A percentile compares a stretch with the other conserved stretches of the same genome.
Evolutionary conservation across 2,329 filamentous ascomycete species (phyloP).

Genomic region (Cercospora citrullina): DNA sequence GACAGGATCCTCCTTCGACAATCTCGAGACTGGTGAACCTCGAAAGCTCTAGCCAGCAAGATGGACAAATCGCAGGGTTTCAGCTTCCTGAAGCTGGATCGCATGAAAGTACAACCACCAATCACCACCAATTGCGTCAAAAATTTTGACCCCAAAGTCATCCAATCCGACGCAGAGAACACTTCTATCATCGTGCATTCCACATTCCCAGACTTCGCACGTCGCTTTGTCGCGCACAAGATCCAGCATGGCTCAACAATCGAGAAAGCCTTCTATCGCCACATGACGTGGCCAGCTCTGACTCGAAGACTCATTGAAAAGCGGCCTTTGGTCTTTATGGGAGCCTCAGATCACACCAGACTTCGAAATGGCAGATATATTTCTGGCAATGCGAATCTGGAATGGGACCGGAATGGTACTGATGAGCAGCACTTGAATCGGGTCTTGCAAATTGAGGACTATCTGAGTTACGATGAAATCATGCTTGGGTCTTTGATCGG

Average conservation of each 20-base stretch:
- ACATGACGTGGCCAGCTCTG: conserved; percentile 28
- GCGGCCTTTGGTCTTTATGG: conserved; percentile 36
- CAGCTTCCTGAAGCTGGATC: neutral
- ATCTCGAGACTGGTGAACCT: conserved; percentile 3
- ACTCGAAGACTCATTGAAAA: conserved; percentile 35
- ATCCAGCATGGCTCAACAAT: conserved; percentile 29
- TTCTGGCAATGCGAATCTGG: neutral
- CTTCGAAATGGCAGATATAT: conserved; percentile 31
- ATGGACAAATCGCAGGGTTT: neutral
- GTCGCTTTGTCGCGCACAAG: conserved; percentile 36
- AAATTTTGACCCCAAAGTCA: conserved; percentile 26
- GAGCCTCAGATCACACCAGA: conserved; percentile 30
- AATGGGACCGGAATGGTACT: conserved; percentile 37
- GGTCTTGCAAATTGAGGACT: conserved; percentile 28
- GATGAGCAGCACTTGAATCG: conserved; percentile 26
- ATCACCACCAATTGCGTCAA: conserved; percentile 29
- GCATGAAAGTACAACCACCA: conserved; percentile 24
- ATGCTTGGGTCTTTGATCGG: conserved; percentile 38
- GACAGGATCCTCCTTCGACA: neutral
- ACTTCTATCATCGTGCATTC: conserved; percentile 37
- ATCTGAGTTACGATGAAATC: conserved; percentile 40
- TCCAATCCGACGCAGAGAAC: conserved; percentile 28
- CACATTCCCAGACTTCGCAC: conserved; percentile 31
- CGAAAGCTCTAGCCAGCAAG: neutral
- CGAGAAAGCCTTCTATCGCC: conserved; percentile 35